Evolutionary conservation across 768 basidiomycete genomes (phyloP).

Genomic region (Lepiota subincarnata): DNA sequence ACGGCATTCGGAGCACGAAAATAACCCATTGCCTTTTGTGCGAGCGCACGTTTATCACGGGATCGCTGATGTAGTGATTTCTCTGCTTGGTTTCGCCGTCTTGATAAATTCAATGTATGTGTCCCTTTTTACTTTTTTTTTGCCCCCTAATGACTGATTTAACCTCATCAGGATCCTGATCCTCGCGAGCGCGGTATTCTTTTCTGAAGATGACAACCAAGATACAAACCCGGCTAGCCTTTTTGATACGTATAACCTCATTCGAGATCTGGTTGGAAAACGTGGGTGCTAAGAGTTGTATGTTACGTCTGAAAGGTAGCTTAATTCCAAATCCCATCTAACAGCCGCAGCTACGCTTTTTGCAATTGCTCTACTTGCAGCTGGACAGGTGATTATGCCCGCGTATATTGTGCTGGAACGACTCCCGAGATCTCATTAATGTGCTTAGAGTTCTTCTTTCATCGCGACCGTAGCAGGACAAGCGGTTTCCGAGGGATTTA

Average conservation of each 20-base stretch:
- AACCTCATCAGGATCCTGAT: slow-evolving; percentile 61
- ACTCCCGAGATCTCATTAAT: background rate
- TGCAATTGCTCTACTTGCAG: slow-evolving; percentile 77
- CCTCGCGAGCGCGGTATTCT: slow-evolving; percentile 80
- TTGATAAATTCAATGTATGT: slow-evolving; percentile 80
- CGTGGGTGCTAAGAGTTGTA: slow-evolving; percentile 34
- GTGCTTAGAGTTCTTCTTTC: slow-evolving; percentile 67
- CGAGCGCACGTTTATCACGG: slow-evolving; percentile 62
- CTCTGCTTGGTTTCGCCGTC: slow-evolving; percentile 80
- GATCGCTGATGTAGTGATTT: slow-evolving; percentile 59
- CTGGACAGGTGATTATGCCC: slow-evolving; percentile 57
- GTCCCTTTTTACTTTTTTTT: slow-evolving; percentile 4
- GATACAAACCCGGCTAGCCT: slow-evolving; percentile 56
- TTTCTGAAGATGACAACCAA: slow-evolving; percentile 33
- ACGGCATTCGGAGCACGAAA: slow-evolving; percentile 51
- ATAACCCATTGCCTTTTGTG: slow-evolving; percentile 53
- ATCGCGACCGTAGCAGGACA: slow-evolving; percentile 91
- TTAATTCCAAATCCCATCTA: background rate
- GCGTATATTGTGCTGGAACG: background rate
- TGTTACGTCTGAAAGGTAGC: background rate
- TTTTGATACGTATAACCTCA: slow-evolving; percentile 79
- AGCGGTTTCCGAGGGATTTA: slow-evolving; percentile 85
- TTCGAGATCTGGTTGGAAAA: slow-evolving; percentile 62
- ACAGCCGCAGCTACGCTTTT: slow-evolving; percentile 82
- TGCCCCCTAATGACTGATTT: slow-evolving; percentile 3